phyloP scores from a whole-genome alignment of 83 land plant species.

The Picea engelmannii region DNA sequence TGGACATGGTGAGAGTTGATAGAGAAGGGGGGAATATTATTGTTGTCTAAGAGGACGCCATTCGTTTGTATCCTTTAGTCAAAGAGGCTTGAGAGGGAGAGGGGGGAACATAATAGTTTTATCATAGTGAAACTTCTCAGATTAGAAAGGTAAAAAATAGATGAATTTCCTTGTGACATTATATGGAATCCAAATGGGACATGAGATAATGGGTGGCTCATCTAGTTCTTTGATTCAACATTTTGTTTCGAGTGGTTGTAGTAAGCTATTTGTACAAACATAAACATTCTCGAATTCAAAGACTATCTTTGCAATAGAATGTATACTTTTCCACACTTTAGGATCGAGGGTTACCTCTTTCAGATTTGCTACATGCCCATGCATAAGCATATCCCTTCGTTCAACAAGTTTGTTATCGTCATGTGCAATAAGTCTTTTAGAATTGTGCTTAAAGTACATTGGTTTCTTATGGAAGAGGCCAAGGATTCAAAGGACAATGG shows the following conservation, averaged over 20 bases:
- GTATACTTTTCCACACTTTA: slow-evolving; percentile 96
- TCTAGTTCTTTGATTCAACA: slow-evolving; percentile 97
- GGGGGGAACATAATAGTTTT: too few species aligned
- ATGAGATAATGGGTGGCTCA: slow-evolving; percentile 95
- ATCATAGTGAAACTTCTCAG: slow-evolving; percentile 68
- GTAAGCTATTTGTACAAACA: slow-evolving; percentile 98
- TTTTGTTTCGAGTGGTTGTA: slow-evolving; percentile 99
- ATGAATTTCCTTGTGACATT: slow-evolving; percentile 82
- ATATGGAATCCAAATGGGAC: slow-evolving; percentile 34
- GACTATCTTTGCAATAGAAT: slow-evolving; percentile 98
- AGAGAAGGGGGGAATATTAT: too few species aligned
- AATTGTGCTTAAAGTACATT: slow-evolving; percentile 96
- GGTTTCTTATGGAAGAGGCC: slow-evolving; percentile 96
- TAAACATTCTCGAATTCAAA: slow-evolving; percentile 91
- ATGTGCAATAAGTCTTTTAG: slow-evolving; percentile 87
- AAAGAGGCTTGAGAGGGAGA: too few species aligned
- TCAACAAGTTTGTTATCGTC: slow-evolving; percentile 96
- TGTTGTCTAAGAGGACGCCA: too few species aligned
- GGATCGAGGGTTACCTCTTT: slow-evolving; percentile 92
- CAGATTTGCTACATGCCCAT: slow-evolving; percentile 98
- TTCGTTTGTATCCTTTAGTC: too few species aligned
- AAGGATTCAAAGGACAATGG: slow-evolving; percentile 89
- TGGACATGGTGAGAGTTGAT: too few species aligned
- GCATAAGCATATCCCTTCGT: slow-evolving; percentile 90
- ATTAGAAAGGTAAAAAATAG: slow-evolving; percentile 35